Evolutionary conservation across 805 yeast genomes (phyloP).

Genomic region (Phaffomyces opuntiae): DNA sequence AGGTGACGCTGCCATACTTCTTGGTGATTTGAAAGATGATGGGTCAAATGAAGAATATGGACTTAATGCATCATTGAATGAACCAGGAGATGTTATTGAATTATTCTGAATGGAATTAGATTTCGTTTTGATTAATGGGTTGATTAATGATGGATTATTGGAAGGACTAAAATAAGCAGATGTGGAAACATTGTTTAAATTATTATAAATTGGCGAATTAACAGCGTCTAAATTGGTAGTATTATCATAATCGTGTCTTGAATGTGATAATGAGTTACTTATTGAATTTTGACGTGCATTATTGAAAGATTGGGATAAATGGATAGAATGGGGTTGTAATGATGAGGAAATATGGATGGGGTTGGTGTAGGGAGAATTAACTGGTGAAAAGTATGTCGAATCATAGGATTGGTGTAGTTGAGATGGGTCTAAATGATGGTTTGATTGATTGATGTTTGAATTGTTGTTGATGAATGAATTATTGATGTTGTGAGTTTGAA

Average conservation of each 20-base stretch:
- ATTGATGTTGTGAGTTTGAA: too few relatives aligned
- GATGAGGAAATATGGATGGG: too few relatives aligned
- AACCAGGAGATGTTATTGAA: conserved; percentile 4
- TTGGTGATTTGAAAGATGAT: conserved; percentile 24
- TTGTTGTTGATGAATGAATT: too few relatives aligned
- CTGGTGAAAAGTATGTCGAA: conserved; percentile 15
- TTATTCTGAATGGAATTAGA: too few relatives aligned
- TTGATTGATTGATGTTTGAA: too few relatives aligned
- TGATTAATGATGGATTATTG: conserved; percentile 9
- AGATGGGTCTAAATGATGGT: conserved; percentile 6
- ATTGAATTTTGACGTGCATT: too few relatives aligned
- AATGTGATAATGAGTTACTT: too few relatives aligned
- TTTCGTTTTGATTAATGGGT: not conserved
- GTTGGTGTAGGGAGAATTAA: conserved; percentile 18
- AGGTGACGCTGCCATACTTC: conserved; percentile 21
- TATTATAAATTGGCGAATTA: too few relatives aligned
- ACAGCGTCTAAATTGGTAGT: too few relatives aligned
- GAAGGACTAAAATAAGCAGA: conserved; percentile 23
- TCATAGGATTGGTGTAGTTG: conserved; percentile 5
- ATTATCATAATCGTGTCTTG: too few relatives aligned
- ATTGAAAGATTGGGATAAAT: not conserved
- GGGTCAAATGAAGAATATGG: conserved; percentile 24
- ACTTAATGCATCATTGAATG: conserved; percentile 20
- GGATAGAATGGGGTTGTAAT: too few relatives aligned
- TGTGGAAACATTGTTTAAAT: not conserved